Conservation (phyloP, 2,329 filamentous ascomycete genomes). For the Colletotrichum paranaense region DNA sequence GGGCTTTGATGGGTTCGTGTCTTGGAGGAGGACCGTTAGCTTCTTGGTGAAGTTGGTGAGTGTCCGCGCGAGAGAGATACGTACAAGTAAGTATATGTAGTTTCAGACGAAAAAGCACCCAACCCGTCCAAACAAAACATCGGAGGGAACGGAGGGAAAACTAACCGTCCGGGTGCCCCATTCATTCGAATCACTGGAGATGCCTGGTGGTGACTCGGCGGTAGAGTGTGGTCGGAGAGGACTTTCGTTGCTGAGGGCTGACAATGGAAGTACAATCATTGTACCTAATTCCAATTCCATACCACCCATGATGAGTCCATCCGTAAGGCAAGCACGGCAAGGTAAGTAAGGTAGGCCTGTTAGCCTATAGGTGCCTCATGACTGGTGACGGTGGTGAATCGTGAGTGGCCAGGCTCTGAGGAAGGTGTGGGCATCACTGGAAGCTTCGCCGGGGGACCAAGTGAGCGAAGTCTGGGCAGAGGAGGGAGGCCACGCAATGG, state of each 20-base stretch:
- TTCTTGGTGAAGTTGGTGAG: not conserved
- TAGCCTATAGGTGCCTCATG: not conserved
- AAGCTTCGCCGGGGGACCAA: not conserved
- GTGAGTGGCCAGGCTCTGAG: not conserved
- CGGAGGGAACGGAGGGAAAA: not conserved
- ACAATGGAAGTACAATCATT: too few species aligned
- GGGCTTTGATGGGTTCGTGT: not conserved
- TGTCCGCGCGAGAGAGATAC: not conserved
- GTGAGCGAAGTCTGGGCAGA: slow-evolving; percentile 7
- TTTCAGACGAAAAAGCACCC: not conserved
- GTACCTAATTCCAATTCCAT: not conserved
- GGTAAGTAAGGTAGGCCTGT: too few species aligned
- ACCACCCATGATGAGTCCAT: not conserved
- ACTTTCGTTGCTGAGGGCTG: not conserved
- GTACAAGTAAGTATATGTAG: too few species aligned
- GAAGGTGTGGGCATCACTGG: slow-evolving; percentile 1
- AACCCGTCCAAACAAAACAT: not conserved
- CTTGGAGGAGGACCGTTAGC: not conserved
- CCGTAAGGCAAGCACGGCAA: not conserved
- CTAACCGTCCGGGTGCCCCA: not conserved
- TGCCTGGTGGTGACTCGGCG: not conserved
- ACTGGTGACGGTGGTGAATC: not conserved
- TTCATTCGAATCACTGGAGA: not conserved
- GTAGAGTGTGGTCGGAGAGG: not conserved
- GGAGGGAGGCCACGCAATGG: slow-evolving; percentile 32